A percentile compares a stretch with the other conserved stretches of the same genome.
phyloP scores from a whole-genome alignment of 805 yeast species.

The Helenozyma rhizophorensis region DNA sequence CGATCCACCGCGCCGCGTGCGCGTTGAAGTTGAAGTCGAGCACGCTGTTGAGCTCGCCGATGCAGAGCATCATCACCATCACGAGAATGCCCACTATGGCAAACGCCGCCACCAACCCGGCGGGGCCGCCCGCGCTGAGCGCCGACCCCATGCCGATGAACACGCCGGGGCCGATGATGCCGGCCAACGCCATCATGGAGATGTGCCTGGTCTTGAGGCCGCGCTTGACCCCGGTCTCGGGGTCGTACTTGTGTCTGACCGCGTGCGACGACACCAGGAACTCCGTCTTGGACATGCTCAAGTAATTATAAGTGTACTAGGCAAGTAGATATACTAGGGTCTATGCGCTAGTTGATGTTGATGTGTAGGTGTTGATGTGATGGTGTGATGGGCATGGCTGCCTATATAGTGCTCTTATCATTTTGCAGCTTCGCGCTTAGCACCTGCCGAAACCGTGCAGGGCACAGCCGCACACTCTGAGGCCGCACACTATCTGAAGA shows the following conservation, averaged over 20 bases:
- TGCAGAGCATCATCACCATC: constrained; percentile 6
- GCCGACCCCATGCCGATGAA: constrained; percentile 7
- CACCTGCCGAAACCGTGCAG: too few relatives aligned
- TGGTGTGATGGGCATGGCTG: too few relatives aligned
- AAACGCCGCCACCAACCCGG: constrained; percentile 6
- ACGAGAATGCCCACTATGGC: constrained; percentile 6
- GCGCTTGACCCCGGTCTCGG: constrained; percentile 5
- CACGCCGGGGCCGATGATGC: constrained; percentile 5
- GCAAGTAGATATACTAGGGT: too few relatives aligned
- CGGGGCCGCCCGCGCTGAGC: constrained; percentile 5
- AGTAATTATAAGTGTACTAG: too few relatives aligned
- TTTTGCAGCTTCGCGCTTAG: too few relatives aligned
- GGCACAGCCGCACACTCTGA: too few relatives aligned
- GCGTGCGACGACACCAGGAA: too few relatives aligned
- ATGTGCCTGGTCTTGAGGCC: constrained; percentile 5
- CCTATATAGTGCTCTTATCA: too few relatives aligned
- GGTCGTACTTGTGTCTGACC: constrained; percentile 3
- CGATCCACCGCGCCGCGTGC: constrained; percentile 5
- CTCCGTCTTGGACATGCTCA: too few relatives aligned
- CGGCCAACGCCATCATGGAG: constrained; percentile 6
- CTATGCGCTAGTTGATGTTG: too few relatives aligned
- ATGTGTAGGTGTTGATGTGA: too few relatives aligned
- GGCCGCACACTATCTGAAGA: too few relatives aligned
- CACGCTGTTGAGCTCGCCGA: constrained; percentile 4
- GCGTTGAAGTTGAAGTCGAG: constrained; percentile 7